Conservation (phyloP, 208 protist genomes). For the Jaenimonas drosophilae region DNA sequence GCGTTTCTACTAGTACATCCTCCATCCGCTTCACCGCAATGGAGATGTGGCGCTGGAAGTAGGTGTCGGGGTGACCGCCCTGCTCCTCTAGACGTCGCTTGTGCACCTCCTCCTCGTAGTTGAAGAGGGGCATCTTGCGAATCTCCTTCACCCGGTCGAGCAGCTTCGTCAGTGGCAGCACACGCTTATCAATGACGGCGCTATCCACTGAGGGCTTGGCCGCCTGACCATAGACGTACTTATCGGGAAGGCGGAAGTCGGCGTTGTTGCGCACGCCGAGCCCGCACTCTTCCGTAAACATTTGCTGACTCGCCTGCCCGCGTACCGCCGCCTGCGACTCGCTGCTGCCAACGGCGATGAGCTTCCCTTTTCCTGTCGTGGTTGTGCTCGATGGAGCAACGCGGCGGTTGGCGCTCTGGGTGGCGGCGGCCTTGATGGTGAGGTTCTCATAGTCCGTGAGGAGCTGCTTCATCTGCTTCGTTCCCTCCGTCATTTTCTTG, state of each 20-base stretch:
- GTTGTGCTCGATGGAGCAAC: no score
- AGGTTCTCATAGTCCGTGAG: not conserved
- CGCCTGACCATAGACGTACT: not conserved
- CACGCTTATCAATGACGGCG: not conserved
- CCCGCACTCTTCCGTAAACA: not conserved
- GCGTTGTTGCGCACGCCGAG: not conserved
- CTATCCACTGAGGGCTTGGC: not conserved
- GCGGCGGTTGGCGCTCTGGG: no score
- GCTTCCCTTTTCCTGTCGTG: no score
- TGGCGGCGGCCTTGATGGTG: not conserved
- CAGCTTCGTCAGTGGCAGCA: not conserved
- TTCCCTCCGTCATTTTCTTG: not conserved
- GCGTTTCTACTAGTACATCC: not conserved
- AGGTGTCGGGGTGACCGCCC: not conserved
- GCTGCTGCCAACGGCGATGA: no score
- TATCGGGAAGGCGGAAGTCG: no score
- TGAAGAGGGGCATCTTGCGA: not conserved
- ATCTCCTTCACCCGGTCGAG: not conserved
- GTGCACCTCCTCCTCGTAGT: conserved; percentile 1
- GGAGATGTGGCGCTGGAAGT: not conserved
- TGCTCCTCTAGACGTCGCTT: not conserved
- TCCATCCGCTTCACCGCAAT: conserved; percentile 1
- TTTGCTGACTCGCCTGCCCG: not conserved
- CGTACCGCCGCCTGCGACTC: not conserved
- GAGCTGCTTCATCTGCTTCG: conserved; percentile 2